A percentile compares a stretch with the other conserved stretches of the same genome.
Conservation (phyloP, 2,329 filamentous ascomycete genomes). For the Cordyceps sp. region DNA sequence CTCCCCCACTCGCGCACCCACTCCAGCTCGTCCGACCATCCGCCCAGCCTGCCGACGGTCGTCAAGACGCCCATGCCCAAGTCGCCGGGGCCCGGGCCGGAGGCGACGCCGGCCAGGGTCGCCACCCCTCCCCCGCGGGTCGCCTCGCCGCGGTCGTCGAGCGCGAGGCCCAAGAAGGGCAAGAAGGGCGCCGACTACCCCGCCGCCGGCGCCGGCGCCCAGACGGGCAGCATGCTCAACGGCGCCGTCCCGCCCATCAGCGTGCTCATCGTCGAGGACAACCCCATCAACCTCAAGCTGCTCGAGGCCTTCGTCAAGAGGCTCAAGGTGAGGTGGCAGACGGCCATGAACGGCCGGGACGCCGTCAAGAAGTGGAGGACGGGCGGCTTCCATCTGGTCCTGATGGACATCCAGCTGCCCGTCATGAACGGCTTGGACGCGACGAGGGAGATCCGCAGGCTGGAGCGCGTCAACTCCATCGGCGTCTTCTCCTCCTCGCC, state of each 20-base stretch:
- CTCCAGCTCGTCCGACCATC: constrained; percentile 39
- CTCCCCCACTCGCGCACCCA: constrained; percentile 38
- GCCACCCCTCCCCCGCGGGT: constrained; percentile 34
- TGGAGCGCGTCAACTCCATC: constrained; percentile 83
- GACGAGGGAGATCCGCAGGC: constrained; percentile 78
- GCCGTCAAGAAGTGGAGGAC: constrained; percentile 85
- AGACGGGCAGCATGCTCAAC: constrained; percentile 49
- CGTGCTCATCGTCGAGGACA: constrained; percentile 94
- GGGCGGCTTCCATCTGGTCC: constrained; percentile 85
- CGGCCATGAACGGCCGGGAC: constrained; percentile 88
- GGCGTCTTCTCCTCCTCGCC: constrained; percentile 70
- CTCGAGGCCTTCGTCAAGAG: constrained; percentile 92
- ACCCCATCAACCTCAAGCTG: constrained; percentile 90
- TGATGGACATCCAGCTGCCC: constrained; percentile 97
- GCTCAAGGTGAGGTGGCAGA: constrained; percentile 89
- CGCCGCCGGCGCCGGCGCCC: too few species aligned
- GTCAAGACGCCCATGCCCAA: constrained; percentile 34
- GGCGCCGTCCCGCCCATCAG: constrained; percentile 87
- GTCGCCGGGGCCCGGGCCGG: constrained; percentile 38
- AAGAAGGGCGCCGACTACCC: constrained; percentile 33
- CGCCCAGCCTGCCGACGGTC: constrained; percentile 21
- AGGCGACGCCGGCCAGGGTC: constrained; percentile 23
- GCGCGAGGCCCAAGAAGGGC: constrained; percentile 28
- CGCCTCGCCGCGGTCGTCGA: constrained; percentile 30
- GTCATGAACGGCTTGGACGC: constrained; percentile 93